A percentile compares a stretch with the other conserved stretches of the same genome.
These are phyloP conservation scores for Aphanomyces astaci DNA, from an alignment of 352 stramenopile genomes.

Conservation along the genomic window DNA sequence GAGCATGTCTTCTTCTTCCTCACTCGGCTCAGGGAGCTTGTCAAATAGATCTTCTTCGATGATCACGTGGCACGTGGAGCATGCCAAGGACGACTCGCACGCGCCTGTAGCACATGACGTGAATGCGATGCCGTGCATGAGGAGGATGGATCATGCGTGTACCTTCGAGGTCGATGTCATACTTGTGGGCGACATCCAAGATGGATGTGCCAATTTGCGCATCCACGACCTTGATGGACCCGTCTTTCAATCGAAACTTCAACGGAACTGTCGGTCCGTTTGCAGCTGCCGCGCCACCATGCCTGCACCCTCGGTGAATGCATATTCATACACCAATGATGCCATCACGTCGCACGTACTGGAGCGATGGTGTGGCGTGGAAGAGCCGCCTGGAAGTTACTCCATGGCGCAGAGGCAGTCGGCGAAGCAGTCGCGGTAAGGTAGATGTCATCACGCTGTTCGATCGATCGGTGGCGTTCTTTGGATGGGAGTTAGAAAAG, in stretches of 20 bases:
- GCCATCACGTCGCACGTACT: neutral
- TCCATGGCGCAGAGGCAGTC: neutral
- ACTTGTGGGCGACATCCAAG: constrained; percentile 88
- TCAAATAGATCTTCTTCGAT: constrained; percentile 91
- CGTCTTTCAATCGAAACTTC: constrained; percentile 62
- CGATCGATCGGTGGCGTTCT: neutral
- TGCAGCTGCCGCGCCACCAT: neutral
- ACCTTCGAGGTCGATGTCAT: constrained; percentile 93
- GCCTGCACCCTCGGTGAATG: neutral
- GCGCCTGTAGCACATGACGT: constrained; percentile 52
- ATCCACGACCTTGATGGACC: constrained; percentile 47
- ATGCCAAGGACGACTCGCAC: constrained; percentile 94
- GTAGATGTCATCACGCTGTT: neutral
- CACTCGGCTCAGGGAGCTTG: constrained; percentile 78
- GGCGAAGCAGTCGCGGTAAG: neutral
- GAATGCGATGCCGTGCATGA: neutral
- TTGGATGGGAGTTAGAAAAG: neutral
- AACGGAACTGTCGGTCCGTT: constrained; percentile 39
- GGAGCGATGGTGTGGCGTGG: neutral
- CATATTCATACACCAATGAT: neutral
- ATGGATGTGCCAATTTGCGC: constrained; percentile 79
- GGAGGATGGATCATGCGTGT: neutral
- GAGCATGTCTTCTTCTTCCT: constrained; percentile 99
- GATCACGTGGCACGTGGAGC: constrained; percentile 98
- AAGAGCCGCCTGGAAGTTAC: neutral